These are phyloP conservation scores for Hypoxylon crocopeplum DNA, from an alignment of 495 filamentous ascomycete genomes.

Conservation along the genomic window DNA sequence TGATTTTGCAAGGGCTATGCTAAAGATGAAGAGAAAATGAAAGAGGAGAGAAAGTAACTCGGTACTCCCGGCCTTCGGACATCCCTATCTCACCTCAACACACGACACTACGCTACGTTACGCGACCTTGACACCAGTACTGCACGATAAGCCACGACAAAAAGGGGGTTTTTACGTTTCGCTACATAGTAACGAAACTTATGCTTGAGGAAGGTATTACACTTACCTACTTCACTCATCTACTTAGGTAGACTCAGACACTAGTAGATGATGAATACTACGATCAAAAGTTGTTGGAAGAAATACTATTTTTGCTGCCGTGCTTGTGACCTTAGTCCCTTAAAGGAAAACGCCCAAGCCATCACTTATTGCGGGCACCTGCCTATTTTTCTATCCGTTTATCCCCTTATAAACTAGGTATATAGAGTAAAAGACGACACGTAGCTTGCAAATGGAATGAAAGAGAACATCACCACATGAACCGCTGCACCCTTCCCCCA, in stretches of 20 bases:
- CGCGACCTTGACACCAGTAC: neutral
- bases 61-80: neutral
- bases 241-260: slow-evolving; percentile 5
- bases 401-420: neutral
- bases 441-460: neutral
- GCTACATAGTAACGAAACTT: slow-evolving; percentile 10
- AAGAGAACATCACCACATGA: slow-evolving; percentile 79
- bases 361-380: too few species aligned
- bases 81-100: slow-evolving; percentile 22
- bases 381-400: too few species aligned
- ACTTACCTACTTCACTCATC: neutral
- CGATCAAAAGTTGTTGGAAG: neutral
- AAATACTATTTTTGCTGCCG: neutral
- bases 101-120: slow-evolving; percentile 1
- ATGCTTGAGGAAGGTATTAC: slow-evolving; percentile 1
- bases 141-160: too few species aligned
- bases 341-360: too few species aligned
- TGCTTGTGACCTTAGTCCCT: neutral
- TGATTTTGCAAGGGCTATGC: neutral
- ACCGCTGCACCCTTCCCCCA: slow-evolving; percentile 80
- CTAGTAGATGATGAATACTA: slow-evolving; percentile 16
- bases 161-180: too few species aligned
- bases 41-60: slow-evolving; percentile 7
- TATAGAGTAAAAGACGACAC: too few species aligned
- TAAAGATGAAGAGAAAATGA: slow-evolving; percentile 2